A percentile compares a stretch with the other conserved stretches of the same genome.
Conservation (phyloP, 2,329 filamentous ascomycete genomes). For the Sporothrix phasma region DNA sequence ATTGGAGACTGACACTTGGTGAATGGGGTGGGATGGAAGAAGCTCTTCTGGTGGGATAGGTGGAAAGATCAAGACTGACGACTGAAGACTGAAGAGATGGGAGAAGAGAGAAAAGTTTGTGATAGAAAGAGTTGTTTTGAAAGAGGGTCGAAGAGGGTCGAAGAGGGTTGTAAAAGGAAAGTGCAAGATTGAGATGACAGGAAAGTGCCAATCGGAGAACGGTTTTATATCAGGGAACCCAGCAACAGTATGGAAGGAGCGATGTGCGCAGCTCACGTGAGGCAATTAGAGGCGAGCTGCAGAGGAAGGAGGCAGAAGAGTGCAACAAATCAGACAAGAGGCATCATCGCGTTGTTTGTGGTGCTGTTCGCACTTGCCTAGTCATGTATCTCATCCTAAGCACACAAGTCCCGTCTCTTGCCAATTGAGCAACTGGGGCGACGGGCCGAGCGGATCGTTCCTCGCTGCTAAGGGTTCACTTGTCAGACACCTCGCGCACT, state of each 20-base stretch:
- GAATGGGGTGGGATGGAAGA: background rate
- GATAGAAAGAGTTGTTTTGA: background rate
- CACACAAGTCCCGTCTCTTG: too few species aligned
- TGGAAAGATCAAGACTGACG: background rate
- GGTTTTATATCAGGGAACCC: background rate
- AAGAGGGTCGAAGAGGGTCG: background rate
- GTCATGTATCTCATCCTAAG: background rate
- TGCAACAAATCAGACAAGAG: background rate
- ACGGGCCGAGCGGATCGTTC: background rate
- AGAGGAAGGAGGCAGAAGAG: background rate
- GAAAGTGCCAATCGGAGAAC: too few species aligned
- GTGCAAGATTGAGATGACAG: background rate
- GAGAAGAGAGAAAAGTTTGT: background rate
- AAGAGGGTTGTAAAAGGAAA: too few species aligned
- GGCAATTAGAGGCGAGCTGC: conserved; percentile 11
- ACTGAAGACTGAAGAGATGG: too few species aligned
- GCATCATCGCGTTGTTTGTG: background rate
- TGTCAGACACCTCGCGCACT: background rate
- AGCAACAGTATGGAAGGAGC: background rate
- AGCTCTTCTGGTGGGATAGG: background rate
- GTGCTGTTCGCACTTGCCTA: conserved; percentile 4
- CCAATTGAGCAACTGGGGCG: background rate
- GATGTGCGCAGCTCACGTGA: conserved; percentile 4
- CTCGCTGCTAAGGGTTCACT: background rate
- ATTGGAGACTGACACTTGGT: background rate